Base-by-base conservation (phyloP, 306 rosid genomes). In the Bauhinia variegata region DNA sequence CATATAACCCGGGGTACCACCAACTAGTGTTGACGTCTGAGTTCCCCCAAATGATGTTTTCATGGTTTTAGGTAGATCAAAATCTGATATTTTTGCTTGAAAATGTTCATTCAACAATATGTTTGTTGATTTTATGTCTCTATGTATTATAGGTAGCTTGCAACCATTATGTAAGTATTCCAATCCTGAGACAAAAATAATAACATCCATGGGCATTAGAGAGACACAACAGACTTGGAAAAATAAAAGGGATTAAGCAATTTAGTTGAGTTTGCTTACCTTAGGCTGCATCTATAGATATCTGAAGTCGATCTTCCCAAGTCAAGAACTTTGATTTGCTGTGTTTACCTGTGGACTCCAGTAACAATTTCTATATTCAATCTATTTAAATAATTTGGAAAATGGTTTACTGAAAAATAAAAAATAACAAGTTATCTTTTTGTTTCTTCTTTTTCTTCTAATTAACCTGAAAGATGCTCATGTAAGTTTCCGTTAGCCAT, bases 81-180 rank as follows among this genome's bases (percentile, higher is more conserved):
- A 79, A 52, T 63, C 78, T 33, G 82, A 55, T 10, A 83, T 18
- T 46, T 72, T 72, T 0, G 68, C 82, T 11, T 36, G 68, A n/a
- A 72, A 73, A 0, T 60, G 72, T 8, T 76, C 54, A 11, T 18
- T 48, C 17, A 70, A 41, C 60, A 70, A 70, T 31, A 79, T 70
- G 46, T 79, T 79, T 5, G 70, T 11, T 7, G 71, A 7, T 51
- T 79, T 79, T 11, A 75, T 70, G 31, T 75, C 80, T 46, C 71
- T n/a, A n/a, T 70, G 36, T 79, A 31, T 12, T 19, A 54, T 50
- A 10, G 16, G 71, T 37, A 60, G 71, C n/a, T n/a, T 78, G 41
- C 41, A 36, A 36, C 41, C 41, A 8, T 36, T 36, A 8, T 36
- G 41, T 6, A 36, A 36, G 9, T 79, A 75, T 31, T 79, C 84